A percentile compares a stretch with the other conserved stretches of the same genome.
Evolutionary conservation across 108 stramenopile species (phyloP).

Genomic region (Chaetoceros tenuissimus): DNA sequence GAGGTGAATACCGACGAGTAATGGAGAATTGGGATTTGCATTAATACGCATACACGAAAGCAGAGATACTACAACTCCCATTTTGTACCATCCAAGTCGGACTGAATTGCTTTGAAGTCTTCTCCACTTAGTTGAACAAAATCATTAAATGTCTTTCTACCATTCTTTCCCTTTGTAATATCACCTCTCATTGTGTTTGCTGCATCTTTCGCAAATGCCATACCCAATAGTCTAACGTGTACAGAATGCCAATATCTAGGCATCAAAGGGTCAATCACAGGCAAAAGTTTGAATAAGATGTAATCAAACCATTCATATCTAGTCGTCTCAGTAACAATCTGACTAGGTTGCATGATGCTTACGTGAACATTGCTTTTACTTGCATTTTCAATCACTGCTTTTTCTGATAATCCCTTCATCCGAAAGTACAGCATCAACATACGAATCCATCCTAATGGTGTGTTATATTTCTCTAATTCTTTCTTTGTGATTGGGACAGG

Average conservation of each 20-base stretch:
- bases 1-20: not conserved
- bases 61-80: too few relatives aligned
- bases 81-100: too few relatives aligned
- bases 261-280: constrained; percentile 6
- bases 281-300: constrained; percentile 9
- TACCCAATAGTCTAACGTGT: constrained; percentile 3
- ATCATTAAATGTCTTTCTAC: too few relatives aligned
- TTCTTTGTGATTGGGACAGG: constrained; percentile 6
- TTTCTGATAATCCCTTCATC: constrained; percentile 11
- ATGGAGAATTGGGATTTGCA: not conserved
- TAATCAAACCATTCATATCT: constrained; percentile 18
- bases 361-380: not conserved
- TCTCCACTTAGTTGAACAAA: too few relatives aligned
- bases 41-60: too few relatives aligned
- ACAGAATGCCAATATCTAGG: constrained; percentile 15
- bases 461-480: constrained; percentile 2
- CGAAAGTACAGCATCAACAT: not conserved
- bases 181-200: too few relatives aligned
- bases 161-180: too few relatives aligned
- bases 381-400: too few relatives aligned
- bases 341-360: constrained; percentile 11
- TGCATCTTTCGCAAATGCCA: constrained; percentile 14
- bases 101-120: too few relatives aligned
- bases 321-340: constrained; percentile 9
- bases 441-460: constrained; percentile 11